Evolutionary conservation across 2,329 filamentous ascomycete species (phyloP).

Genomic region (Fusarium nodosum): DNA sequence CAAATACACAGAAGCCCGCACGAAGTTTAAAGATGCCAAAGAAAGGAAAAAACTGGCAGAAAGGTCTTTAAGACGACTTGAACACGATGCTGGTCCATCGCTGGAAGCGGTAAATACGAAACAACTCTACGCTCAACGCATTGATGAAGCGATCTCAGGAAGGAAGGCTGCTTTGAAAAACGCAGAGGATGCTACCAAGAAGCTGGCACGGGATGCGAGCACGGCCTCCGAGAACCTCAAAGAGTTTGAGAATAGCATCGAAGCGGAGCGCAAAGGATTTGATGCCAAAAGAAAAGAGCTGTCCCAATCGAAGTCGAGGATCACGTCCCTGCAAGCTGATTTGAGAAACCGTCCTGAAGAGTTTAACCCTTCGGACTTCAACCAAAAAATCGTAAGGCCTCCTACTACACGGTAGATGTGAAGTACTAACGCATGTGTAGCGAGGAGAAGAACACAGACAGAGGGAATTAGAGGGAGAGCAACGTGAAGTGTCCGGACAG

Average conservation of each 20-base stretch:
- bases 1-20: constrained; percentile 70
- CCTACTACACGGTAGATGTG: neutral
- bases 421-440: constrained; percentile 56
- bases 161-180: constrained; percentile 68
- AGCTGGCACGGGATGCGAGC: constrained; percentile 57
- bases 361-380: constrained; percentile 79
- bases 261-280: constrained; percentile 65
- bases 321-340: constrained; percentile 74
- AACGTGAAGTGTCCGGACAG: constrained; percentile 56
- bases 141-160: constrained; percentile 68
- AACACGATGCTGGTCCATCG: constrained; percentile 73
- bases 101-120: constrained; percentile 78
- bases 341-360: constrained; percentile 72
- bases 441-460: constrained; percentile 70
- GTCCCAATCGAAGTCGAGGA: constrained; percentile 64
- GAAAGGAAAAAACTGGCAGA: constrained; percentile 66
- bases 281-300: constrained; percentile 66
- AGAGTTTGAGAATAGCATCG: constrained; percentile 59
- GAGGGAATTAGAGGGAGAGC: constrained; percentile 64
- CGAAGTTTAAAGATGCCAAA: constrained; percentile 66
- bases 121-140: constrained; percentile 71
- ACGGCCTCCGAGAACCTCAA: constrained; percentile 57
- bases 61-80: constrained; percentile 69
- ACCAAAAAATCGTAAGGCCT: constrained; percentile 75
- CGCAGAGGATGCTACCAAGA: constrained; percentile 66